phyloP scores from a whole-genome alignment of 1,284 basidiomycete species.

The Ustilago xerochloae region DNA sequence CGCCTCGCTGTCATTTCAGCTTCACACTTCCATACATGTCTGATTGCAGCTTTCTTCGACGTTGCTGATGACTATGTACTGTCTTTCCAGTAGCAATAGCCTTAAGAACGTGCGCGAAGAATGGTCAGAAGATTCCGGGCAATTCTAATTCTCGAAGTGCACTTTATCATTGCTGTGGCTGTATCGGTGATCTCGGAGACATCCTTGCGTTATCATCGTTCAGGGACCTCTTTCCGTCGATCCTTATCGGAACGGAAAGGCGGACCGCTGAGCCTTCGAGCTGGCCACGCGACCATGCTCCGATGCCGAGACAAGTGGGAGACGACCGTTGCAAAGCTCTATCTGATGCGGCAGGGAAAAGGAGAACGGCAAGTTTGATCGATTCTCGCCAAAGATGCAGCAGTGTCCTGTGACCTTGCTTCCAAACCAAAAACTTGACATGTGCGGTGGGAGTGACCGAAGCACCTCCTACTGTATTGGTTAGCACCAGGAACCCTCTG shows the following conservation, averaged over 20 bases:
- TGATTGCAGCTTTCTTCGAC: no score
- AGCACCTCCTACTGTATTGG: no score
- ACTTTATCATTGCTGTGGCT: background rate
- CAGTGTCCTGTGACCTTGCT: constrained; percentile 16
- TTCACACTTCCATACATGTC: no score
- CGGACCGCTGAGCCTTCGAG: background rate
- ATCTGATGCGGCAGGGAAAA: background rate
- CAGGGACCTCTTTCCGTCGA: background rate
- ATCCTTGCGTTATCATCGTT: background rate
- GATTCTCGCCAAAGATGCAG: constrained; percentile 1
- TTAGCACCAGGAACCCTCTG: no score
- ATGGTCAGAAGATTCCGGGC: no score
- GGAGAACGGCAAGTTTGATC: background rate
- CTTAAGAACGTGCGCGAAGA: no score
- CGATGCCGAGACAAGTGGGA: background rate
- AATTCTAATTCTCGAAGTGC: no score
- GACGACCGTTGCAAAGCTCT: background rate
- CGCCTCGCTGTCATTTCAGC: background rate
- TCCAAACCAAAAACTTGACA: background rate
- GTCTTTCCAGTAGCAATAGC: no score
- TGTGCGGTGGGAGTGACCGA: background rate
- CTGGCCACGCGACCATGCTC: background rate
- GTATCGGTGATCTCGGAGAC: background rate
- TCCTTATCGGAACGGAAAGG: background rate
- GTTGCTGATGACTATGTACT: no score